phyloP scores from a whole-genome alignment of 2,329 filamentous ascomycete genomes.

The Alternaria dauci region DNA sequence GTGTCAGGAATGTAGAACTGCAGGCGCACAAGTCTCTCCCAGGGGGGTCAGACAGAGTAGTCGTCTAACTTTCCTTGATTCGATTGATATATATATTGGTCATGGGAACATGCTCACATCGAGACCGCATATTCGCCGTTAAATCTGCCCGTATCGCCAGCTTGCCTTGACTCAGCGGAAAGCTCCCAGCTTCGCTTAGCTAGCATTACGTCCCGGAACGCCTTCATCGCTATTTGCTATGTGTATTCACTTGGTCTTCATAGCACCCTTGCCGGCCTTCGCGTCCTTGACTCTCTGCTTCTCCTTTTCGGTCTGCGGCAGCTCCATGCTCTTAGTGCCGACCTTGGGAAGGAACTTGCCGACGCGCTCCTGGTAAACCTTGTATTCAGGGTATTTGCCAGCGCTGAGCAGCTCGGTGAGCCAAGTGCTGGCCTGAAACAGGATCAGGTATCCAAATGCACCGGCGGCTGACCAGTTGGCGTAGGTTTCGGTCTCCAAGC shows the following conservation, averaged over 20 bases:
- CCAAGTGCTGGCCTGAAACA: constrained; percentile 90
- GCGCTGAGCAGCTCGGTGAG: constrained; percentile 84
- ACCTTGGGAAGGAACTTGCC: constrained; percentile 79
- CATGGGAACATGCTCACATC: background rate
- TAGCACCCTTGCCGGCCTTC: constrained; percentile 30
- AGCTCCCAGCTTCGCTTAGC: background rate
- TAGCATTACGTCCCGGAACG: background rate
- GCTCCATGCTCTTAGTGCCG: constrained; percentile 43
- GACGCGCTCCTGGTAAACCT: constrained; percentile 81
- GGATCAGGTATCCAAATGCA: constrained; percentile 71
- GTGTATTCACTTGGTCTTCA: constrained; percentile 14
- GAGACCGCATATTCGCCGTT: background rate
- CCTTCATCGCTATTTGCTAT: background rate
- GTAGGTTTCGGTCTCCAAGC: constrained; percentile 72
- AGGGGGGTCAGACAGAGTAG: background rate
- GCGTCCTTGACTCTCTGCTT: constrained; percentile 31
- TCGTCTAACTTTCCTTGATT: background rate
- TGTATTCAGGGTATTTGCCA: constrained; percentile 88
- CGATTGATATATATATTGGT: background rate
- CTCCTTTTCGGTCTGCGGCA: constrained; percentile 30
- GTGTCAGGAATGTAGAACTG: background rate
- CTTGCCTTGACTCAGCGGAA: background rate
- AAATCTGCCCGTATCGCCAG: background rate
- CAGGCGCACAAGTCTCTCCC: background rate
- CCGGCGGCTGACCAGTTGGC: constrained; percentile 84